Evolutionary conservation across 164 flowering plant species (phyloP), one percentile per base, ranked within the genome.

Genomic region (Liriodendron chinense): DNA sequence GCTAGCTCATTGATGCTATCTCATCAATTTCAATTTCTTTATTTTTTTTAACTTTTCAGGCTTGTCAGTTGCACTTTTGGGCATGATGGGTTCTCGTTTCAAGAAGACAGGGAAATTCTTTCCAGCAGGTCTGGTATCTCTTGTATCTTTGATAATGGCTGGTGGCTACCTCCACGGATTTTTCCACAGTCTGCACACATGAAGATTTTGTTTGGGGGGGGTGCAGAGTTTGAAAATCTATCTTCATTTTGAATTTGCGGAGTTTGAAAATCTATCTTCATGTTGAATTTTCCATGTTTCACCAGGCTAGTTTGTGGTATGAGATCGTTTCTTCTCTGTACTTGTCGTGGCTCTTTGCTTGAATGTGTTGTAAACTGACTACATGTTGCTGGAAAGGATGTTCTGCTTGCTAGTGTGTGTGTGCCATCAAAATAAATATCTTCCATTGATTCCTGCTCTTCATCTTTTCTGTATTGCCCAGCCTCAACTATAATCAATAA

Each of bases 141-240:
- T 93, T 47, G 86, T 88, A n/a, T 95, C 98, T 0, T 79, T 95
- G 23, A 79, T 93, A 18, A 95, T 95, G 98, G 86, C 91, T 14
- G 98, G 90, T 63, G 97, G 98, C 69, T 95, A 95, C 83, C 75
- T 93, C 53, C 98, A 95, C 77, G 98, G 98, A 10, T 83, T 95
- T 64, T 34, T 90, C 79, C 94, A 94, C 8, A 79, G 89, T 73
- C 14, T 75, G 72, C 90, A 86, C 73, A 81, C 59, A 79, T 77
- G 63, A 56, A 14, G 50, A 4, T 18, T 26, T 18, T 1, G 73
- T 16, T 13, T 22, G 47, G 34, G 28, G 9, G 49, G 28, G n/a
- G n/a, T n/a, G n/a, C n/a, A n/a, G n/a, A 67, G 16, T 67, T 67
- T 26, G 43, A 9, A 67, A 9, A 34, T 4, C 49, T 6, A 8